Percentiles rank a stretch among this genome's conserved stretches.
Evolutionary conservation across 2,329 filamentous ascomycete species (phyloP).

Genomic region (Claviceps sorghi): DNA sequence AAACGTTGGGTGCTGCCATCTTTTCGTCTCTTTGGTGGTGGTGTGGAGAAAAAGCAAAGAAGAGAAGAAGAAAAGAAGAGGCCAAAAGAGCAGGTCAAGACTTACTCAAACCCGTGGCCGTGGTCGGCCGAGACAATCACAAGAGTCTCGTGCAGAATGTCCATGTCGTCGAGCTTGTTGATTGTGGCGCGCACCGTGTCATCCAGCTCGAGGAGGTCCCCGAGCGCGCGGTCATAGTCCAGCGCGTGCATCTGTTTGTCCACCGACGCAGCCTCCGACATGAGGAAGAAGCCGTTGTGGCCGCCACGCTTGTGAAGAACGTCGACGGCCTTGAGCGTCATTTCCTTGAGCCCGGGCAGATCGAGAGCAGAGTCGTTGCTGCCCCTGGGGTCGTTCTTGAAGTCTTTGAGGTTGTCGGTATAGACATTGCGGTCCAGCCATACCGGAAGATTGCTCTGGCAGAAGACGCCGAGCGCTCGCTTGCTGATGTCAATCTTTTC

Average conservation of each 20-base stretch:
- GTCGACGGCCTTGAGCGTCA: constrained; percentile 77
- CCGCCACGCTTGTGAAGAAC: constrained; percentile 53
- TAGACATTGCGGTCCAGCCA: constrained; percentile 82
- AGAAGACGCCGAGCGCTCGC: constrained; percentile 65
- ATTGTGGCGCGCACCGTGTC: constrained; percentile 68
- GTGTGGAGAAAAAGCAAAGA: too few species aligned
- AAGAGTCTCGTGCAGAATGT: constrained; percentile 59
- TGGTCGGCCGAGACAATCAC: constrained; percentile 76
- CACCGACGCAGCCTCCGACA: constrained; percentile 73
- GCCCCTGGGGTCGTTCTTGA: constrained; percentile 56
- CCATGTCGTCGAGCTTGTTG: constrained; percentile 49
- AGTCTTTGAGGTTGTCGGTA: constrained; percentile 48
- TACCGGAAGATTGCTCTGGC: constrained; percentile 58
- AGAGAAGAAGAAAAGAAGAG: too few species aligned
- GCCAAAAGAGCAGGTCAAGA: not conserved
- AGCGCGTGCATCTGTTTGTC: constrained; percentile 83
- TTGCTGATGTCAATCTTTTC: constrained; percentile 39
- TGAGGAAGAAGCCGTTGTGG: constrained; percentile 69
- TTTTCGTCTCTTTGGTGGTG: too few species aligned
- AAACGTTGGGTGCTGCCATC: not conserved
- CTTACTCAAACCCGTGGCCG: constrained; percentile 67
- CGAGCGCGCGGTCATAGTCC: constrained; percentile 74
- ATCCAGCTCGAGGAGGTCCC: constrained; percentile 72
- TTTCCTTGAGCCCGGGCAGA: constrained; percentile 72
- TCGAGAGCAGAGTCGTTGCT: constrained; percentile 50